Conservation (phyloP, 768 basidiomycete genomes). For the Amanita polypyramis region DNA sequence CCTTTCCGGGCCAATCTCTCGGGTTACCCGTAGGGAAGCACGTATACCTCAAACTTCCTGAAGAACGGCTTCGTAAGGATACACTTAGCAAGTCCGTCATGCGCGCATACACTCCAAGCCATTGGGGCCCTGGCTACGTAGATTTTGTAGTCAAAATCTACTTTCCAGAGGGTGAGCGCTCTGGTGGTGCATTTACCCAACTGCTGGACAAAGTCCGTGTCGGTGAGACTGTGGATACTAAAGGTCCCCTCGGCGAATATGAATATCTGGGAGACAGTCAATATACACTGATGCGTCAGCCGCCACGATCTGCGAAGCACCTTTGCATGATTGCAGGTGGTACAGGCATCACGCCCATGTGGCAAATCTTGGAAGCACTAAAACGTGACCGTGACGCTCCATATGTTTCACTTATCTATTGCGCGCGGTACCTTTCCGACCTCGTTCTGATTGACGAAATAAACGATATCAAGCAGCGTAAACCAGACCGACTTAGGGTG, state of each 20-base stretch:
- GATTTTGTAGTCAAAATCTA: constrained; percentile 49
- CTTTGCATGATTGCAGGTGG: constrained; percentile 50
- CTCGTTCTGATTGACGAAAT: neutral
- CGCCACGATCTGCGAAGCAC: constrained; percentile 22
- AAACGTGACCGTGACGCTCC: constrained; percentile 80
- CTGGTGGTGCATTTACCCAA: constrained; percentile 43
- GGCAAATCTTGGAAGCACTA: constrained; percentile 44
- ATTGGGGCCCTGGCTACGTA: constrained; percentile 31
- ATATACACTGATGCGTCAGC: constrained; percentile 24
- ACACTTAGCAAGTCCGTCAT: constrained; percentile 32
- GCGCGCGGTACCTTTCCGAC: neutral
- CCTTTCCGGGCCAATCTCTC: constrained; percentile 31
- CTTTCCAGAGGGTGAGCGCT: constrained; percentile 22
- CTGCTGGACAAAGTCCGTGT: constrained; percentile 32
- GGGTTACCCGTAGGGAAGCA: constrained; percentile 54
- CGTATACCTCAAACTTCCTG: constrained; percentile 37
- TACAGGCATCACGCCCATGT: constrained; percentile 49
- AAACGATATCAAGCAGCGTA: neutral
- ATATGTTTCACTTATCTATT: constrained; percentile 76
- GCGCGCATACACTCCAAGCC: constrained; percentile 44
- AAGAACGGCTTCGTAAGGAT: constrained; percentile 18
- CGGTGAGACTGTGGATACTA: constrained; percentile 42
- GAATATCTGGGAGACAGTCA: constrained; percentile 34
- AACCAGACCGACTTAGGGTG: neutral
- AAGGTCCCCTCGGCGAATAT: constrained; percentile 52